Base-by-base conservation (phyloP, 176 grass and related monocot genomes). In the Canna indica region DNA sequence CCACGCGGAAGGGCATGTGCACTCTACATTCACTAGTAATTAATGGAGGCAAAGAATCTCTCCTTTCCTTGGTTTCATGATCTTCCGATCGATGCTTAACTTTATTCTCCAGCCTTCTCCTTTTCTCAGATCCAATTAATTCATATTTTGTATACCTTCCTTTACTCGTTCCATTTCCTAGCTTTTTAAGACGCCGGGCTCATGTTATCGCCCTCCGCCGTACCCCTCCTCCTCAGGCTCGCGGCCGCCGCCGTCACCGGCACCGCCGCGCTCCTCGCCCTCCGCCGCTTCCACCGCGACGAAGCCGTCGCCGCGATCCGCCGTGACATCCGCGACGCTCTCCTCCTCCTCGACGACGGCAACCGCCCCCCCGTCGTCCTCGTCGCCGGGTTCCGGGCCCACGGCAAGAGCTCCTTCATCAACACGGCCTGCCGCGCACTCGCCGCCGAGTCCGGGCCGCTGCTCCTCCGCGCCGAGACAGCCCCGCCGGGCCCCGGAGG, bases 351-450 rank as follows among this genome's bases (percentile, higher is more conserved):
- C 67, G 54, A 15, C 59, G 1, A 20, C 75, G 16, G 33, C 13
- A 42, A 50, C 74, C 85, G 32, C 88, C 70, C 85, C 25, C 88
- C 88, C 58, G 72, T 79, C 17, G 70, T 91, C 64, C 53, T 91
- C 45, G 24, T 91, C 81, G 59, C 81, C 8, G 90, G 90, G 73
- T 84, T 95, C 77, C 83, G 84, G 0, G 84, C 75, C 36, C 80
- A 90, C 68, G 89, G 89, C 18, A 99, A 92, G 86, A 93, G 94
- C 77, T 99, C 89, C 1, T 83, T 99, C 68, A 71, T 93, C 31
- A 93, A 99, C 84, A 99, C 89, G 27, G 94, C 88, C 41, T 99
- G 86, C 71, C 82, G 94, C 59, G 82, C 86, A 41, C 94, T 93
- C 77, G 84, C 84, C 22, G 84, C 25, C 38, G 89, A 99, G 82